phyloP scores from a whole-genome alignment of 2,329 filamentous ascomycete genomes.

The Alternaria panax region DNA sequence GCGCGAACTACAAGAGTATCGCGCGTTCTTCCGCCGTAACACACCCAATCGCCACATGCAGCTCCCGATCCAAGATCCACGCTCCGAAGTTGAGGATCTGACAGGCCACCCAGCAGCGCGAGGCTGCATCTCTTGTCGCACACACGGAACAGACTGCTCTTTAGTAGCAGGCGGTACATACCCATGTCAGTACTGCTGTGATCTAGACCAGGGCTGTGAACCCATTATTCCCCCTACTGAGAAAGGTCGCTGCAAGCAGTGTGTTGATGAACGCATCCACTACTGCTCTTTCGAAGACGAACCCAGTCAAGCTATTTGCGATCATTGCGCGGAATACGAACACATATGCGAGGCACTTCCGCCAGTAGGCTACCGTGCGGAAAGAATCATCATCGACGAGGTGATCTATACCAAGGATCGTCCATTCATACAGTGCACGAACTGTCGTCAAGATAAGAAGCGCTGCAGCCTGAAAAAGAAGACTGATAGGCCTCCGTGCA shows the following conservation, averaged over 20 bases:
- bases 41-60: conserved; percentile 22
- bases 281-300: conserved; percentile 34
- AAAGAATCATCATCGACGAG: conserved; percentile 29
- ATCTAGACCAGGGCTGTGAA: conserved; percentile 39
- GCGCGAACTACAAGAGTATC: conserved; percentile 14
- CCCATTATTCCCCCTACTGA: conserved; percentile 38
- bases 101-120: conserved; percentile 44
- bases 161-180: conserved; percentile 41
- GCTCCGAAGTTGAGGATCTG: conserved; percentile 32
- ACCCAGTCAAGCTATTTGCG: conserved; percentile 25
- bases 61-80: conserved; percentile 33
- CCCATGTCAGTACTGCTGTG: conserved; percentile 30
- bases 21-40: conserved; percentile 15
- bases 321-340: conserved; percentile 26
- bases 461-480: conserved; percentile 44
- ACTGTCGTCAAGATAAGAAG: conserved; percentile 39
- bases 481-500: conserved; percentile 43
- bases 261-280: conserved; percentile 18
- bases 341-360: conserved; percentile 25
- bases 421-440: conserved; percentile 32
- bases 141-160: conserved; percentile 28
- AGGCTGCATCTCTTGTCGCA: conserved; percentile 47
- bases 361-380: conserved; percentile 24
- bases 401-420: conserved; percentile 29
- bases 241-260: conserved; percentile 46